Evolutionary conservation across 2,329 filamentous ascomycete genomes (phyloP).

Genomic region (Pseudogymnoascus sp.): DNA sequence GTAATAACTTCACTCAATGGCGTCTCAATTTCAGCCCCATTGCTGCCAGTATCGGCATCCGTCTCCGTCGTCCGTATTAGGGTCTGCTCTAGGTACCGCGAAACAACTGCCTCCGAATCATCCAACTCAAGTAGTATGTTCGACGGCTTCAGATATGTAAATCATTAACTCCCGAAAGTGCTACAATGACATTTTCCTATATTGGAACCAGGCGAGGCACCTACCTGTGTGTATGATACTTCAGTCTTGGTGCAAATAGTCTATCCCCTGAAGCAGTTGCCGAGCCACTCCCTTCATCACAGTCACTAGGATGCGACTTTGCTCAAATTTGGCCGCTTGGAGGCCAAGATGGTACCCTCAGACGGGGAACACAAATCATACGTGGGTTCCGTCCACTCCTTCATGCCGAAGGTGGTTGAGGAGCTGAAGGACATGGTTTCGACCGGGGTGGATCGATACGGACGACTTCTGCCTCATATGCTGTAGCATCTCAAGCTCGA

Average conservation of each 20-base stretch:
- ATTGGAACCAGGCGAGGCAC: neutral
- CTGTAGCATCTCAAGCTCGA: neutral
- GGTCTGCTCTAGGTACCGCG: neutral
- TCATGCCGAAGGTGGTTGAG: neutral
- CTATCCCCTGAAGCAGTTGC: slow-evolving; percentile 13
- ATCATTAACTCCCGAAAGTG: too few species aligned
- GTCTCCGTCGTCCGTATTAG: neutral
- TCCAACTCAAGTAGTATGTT: neutral
- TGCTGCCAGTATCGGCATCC: neutral
- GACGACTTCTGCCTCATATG: neutral
- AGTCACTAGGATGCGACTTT: neutral
- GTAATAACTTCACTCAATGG: neutral
- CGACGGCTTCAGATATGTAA: neutral
- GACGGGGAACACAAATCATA: neutral
- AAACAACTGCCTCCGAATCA: neutral
- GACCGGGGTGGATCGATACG: neutral
- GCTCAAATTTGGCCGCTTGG: neutral
- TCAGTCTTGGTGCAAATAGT: slow-evolving; percentile 19
- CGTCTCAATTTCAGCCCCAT: neutral
- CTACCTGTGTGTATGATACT: slow-evolving; percentile 20
- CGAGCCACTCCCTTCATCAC: neutral
- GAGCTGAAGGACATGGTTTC: neutral
- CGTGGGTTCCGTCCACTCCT: neutral
- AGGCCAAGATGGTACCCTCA: neutral
- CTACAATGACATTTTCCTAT: too few species aligned